phyloP scores from a whole-genome alignment of 306 rosid genomes.

The Ammopiptanthus mongolicus region DNA sequence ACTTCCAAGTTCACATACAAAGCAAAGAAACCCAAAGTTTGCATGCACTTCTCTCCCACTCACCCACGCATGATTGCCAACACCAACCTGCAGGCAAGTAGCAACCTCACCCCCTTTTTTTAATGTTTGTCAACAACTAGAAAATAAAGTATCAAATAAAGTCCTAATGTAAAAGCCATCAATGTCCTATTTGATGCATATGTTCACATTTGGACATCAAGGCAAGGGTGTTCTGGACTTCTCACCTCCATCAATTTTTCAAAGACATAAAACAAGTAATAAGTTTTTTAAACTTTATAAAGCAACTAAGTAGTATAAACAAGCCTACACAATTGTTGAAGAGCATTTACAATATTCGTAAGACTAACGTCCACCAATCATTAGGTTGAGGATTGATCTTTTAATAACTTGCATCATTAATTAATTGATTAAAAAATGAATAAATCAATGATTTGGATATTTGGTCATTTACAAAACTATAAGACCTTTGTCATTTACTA shows the following conservation, averaged over 20 bases:
- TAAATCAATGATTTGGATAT: too few species aligned
- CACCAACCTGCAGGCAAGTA: constrained; percentile 31
- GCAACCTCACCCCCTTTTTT: constrained; percentile 17
- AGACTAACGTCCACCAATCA: too few species aligned
- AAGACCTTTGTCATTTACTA: too few species aligned
- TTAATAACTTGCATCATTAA: too few species aligned
- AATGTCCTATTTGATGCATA: not conserved
- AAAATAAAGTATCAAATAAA: constrained; percentile 9
- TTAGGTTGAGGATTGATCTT: too few species aligned
- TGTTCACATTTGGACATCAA: not conserved
- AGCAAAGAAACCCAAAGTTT: constrained; percentile 16
- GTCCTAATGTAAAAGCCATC: not conserved
- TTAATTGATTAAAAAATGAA: too few species aligned
- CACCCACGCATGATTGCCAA: constrained; percentile 25
- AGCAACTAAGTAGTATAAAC: too few species aligned
- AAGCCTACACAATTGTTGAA: too few species aligned
- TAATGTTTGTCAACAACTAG: constrained; percentile 16
- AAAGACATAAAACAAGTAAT: not conserved
- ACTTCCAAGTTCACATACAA: constrained; percentile 24
- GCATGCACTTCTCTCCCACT: constrained; percentile 25
- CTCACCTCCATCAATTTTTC: constrained; percentile 5
- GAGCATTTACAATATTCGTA: too few species aligned
- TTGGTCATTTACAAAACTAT: too few species aligned
- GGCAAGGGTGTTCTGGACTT: not conserved
- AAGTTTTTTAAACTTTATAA: too few species aligned